Percentiles rank a stretch among this genome's conserved stretches.
Conservation (phyloP, 352 stramenopile species). For the Pythium volutum region DNA sequence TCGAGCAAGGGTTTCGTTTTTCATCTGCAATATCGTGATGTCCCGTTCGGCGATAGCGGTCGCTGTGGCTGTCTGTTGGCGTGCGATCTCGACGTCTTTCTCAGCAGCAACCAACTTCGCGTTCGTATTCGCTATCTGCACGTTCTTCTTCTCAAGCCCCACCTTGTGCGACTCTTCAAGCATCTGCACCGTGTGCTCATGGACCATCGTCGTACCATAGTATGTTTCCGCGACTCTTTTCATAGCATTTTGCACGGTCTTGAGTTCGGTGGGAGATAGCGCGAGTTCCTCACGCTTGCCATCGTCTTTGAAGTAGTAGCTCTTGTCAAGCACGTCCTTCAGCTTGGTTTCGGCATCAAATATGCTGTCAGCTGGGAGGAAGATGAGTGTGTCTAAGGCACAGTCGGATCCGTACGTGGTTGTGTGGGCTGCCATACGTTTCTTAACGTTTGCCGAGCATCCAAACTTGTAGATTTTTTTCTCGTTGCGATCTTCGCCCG, state of each 20-base stretch:
- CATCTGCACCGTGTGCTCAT: neutral
- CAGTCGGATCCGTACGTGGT: neutral
- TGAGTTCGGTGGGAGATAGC: neutral
- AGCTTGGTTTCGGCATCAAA: neutral
- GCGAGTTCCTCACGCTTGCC: neutral
- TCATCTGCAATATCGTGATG: constrained; percentile 3
- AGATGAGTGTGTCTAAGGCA: constrained; percentile 5
- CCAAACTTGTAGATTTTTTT: constrained; percentile 8
- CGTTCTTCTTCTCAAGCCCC: neutral
- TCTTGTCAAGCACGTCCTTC: neutral
- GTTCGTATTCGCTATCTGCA: too few species aligned
- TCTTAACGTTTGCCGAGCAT: neutral
- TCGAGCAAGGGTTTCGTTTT: constrained; percentile 4
- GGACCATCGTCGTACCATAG: neutral
- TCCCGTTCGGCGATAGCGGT: neutral
- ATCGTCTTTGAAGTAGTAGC: neutral
- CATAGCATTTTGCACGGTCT: neutral
- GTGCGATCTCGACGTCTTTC: neutral
- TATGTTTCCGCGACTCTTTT: neutral
- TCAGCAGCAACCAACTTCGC: neutral
- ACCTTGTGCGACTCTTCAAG: neutral
- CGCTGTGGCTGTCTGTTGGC: too few species aligned
- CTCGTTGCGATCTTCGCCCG: too few species aligned
- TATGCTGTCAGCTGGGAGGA: neutral
- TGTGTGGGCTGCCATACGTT: neutral